Conservation (phyloP, 805 yeast genomes). For the Lipomyces lipofer region DNA sequence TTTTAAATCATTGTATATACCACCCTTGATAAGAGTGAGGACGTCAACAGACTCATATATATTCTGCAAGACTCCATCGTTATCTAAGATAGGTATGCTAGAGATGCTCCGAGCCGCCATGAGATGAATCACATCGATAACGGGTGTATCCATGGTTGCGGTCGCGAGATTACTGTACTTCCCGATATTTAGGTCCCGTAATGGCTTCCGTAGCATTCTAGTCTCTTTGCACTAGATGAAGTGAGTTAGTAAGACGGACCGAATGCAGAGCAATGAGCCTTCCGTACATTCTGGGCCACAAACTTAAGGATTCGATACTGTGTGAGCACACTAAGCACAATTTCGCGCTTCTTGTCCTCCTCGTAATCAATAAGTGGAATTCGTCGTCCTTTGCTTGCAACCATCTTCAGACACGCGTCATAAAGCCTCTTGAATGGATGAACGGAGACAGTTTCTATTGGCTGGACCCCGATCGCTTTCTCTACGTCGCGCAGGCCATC, state of each 20-base stretch:
- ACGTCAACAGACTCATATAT: slow-evolving; percentile 97
- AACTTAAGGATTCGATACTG: slow-evolving; percentile 95
- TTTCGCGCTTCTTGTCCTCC: slow-evolving; percentile 87
- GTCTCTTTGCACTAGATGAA: slow-evolving; percentile 73
- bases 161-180: slow-evolving; percentile 61
- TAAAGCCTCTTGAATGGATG: slow-evolving; percentile 88
- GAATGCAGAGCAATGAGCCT: too few species aligned
- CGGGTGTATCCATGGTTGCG: slow-evolving; percentile 88
- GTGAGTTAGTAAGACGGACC: too few species aligned
- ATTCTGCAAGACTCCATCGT: slow-evolving; percentile 65
- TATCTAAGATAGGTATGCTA: slow-evolving; percentile 91
- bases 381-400: slow-evolving; percentile 83
- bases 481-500: slow-evolving; percentile 82
- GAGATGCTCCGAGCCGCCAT: slow-evolving; percentile 79
- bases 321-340: slow-evolving; percentile 91
- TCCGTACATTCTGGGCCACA: slow-evolving; percentile 72
- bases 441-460: slow-evolving; percentile 80
- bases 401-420: slow-evolving; percentile 92
- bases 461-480: slow-evolving; percentile 79
- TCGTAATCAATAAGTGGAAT: slow-evolving; percentile 94
- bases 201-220: slow-evolving; percentile 72
- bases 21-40: slow-evolving; percentile 87
- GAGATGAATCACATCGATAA: slow-evolving; percentile 84
- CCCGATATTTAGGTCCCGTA: slow-evolving; percentile 68
- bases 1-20: slow-evolving; percentile 85